Evolutionary conservation across 2,329 filamentous ascomycete species (phyloP), one percentile per base, ranked within the genome.

Genomic region (Penicillium hesseltinei): DNA sequence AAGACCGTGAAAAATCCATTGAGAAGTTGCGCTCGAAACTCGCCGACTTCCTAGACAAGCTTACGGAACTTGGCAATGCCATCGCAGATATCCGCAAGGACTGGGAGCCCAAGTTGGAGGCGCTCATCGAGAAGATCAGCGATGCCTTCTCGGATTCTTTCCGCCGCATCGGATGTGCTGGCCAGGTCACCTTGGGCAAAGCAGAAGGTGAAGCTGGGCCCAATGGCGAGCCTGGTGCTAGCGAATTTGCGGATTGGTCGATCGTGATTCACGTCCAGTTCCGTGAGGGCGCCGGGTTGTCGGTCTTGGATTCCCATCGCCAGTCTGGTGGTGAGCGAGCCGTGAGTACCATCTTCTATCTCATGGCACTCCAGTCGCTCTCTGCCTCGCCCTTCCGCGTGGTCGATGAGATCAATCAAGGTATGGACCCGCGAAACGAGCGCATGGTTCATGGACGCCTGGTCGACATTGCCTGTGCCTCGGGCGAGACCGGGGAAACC

Each of bases 331-430:
- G 94, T 62, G 94, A 99, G 78, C 89, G 94, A 58, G 91, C 94
- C 25, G 93, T 99, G 23, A 96, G 91, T 23, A 99, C 94, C 15
- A 96, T 97, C 71, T 99, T 97, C 82, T 99, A 95, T 78, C 90
- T 99, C 56, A 97, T 99, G 92, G 91, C 94, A 5, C 84, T 99
- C 27, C 94, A 99, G 74, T 90, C 90, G 49, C 87, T 99, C 68
- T 93, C 94, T 17, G 89, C 92, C 68, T 92, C 92, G 4, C 94
- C 94, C 1, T 99, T 99, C 84, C 91, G 94, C 51, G 93, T 99
- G 49, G 94, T 99, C 58, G 94, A 99, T 76, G 94, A 99, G 78
- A 99, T 99, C 81, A 99, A 99, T 72, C 94, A 99, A 77, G 94
- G 94, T 64, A 99, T 99, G 94, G 94, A 99, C 74, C 94, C 93